Conservation (phyloP, 495 filamentous ascomycete genomes). For the Aspergillus homomorphus region DNA sequence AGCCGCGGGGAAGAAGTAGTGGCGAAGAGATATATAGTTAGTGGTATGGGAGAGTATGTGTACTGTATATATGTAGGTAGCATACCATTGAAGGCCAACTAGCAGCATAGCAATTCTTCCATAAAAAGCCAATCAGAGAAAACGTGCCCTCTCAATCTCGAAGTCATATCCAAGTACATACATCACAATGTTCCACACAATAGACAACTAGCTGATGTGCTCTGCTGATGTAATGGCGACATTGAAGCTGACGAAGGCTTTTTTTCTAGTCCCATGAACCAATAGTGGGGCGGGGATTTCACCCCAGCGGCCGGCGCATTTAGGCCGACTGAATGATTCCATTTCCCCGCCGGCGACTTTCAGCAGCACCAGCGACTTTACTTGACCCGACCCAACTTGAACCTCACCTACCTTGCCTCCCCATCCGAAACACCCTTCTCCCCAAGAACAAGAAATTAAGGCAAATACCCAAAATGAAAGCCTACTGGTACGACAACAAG, state of each 20-base stretch:
- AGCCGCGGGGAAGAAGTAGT: slow-evolving; percentile 29
- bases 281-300: slow-evolving; percentile 45
- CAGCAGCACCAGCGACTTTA: neutral
- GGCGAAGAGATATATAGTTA: neutral
- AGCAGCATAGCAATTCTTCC: too few relatives aligned
- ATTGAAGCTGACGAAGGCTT: neutral
- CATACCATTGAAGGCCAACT: too few relatives aligned
- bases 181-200: slow-evolving; percentile 45
- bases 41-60: neutral
- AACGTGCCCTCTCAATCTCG: neutral
- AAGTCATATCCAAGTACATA: slow-evolving; percentile 18
- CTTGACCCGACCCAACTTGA: neutral
- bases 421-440: neutral
- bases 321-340: slow-evolving; percentile 11
- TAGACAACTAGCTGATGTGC: slow-evolving; percentile 34
- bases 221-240: slow-evolving; percentile 24
- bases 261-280: slow-evolving; percentile 31
- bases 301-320: slow-evolving; percentile 49
- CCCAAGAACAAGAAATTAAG: slow-evolving; percentile 5
- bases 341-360: neutral
- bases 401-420: neutral
- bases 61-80: slow-evolving; percentile 3
- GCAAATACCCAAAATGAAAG: slow-evolving; percentile 59
- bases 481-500: slow-evolving; percentile 79
- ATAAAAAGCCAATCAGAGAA: neutral